These are phyloP conservation scores for Clonostachys solani DNA, from an alignment of 2,329 filamentous ascomycete genomes.

Conservation along the genomic window DNA sequence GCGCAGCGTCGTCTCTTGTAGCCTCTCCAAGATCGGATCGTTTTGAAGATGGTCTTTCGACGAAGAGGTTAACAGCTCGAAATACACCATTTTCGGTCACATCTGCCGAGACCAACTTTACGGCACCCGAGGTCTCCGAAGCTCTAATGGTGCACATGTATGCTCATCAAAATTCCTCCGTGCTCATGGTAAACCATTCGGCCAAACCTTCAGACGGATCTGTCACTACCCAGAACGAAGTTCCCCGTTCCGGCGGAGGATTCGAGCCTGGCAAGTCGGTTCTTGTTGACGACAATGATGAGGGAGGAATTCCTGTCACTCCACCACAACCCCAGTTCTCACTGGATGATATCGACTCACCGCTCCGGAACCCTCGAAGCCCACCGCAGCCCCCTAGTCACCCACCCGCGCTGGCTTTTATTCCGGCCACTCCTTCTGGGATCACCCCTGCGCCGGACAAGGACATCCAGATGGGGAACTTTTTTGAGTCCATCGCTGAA, in stretches of 20 bases:
- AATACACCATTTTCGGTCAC: slow-evolving; percentile 59
- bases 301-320: slow-evolving; percentile 31
- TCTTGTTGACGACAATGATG: slow-evolving; percentile 20
- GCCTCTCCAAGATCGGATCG: slow-evolving; percentile 23
- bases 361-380: slow-evolving; percentile 56
- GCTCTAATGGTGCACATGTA: slow-evolving; percentile 59
- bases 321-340: slow-evolving; percentile 45
- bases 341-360: slow-evolving; percentile 54
- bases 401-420: slow-evolving; percentile 49
- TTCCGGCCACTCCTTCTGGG: slow-evolving; percentile 58
- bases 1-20: too few species aligned
- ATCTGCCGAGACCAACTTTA: slow-evolving; percentile 58
- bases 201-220: slow-evolving; percentile 42
- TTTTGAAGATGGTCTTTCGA: slow-evolving; percentile 49
- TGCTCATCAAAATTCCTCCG: slow-evolving; percentile 60
- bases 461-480: slow-evolving; percentile 47
- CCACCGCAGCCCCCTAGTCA: slow-evolving; percentile 46
- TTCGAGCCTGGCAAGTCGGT: neutral
- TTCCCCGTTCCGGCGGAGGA: neutral
- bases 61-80: slow-evolving; percentile 47
- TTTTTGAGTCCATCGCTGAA: slow-evolving; percentile 41
- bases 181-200: slow-evolving; percentile 56
- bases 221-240: slow-evolving; percentile 20
- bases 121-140: slow-evolving; percentile 60
- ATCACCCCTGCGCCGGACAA: slow-evolving; percentile 51